Evolutionary conservation across 352 stramenopile species (phyloP).

Genomic region (Hyaloperonospora brassicae): DNA sequence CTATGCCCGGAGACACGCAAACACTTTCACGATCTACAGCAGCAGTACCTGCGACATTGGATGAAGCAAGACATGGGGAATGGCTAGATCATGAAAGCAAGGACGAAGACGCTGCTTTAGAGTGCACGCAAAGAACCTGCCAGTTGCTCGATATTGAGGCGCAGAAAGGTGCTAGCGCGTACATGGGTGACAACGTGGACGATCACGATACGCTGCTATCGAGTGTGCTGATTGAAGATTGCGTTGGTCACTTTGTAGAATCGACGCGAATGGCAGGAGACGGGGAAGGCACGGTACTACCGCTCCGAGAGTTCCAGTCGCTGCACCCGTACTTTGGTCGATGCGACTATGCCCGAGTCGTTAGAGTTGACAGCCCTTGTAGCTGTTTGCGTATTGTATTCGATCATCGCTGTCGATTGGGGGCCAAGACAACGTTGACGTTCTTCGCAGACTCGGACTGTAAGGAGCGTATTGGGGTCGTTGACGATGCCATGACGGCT

Average conservation of each 20-base stretch:
- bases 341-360: conserved; percentile 66
- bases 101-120: no score
- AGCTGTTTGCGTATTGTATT: conserved; percentile 73
- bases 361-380: conserved; percentile 42
- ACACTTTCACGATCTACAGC: conserved; percentile 2
- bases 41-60: background rate
- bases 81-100: no score
- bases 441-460: conserved; percentile 72
- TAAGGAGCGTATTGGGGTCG: conserved; percentile 38
- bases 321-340: conserved; percentile 80
- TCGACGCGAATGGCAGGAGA: conserved; percentile 67
- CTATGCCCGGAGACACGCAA: conserved; percentile 32
- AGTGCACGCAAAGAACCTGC: no score
- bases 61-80: no score
- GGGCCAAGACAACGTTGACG: conserved; percentile 54
- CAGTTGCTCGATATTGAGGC: conserved; percentile 37
- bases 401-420: conserved; percentile 66
- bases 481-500: conserved; percentile 42
- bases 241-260: conserved; percentile 76
- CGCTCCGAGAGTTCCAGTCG: conserved; percentile 59
- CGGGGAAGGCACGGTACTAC: conserved; percentile 22
- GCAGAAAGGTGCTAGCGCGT: conserved; percentile 48
- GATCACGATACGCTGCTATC: conserved; percentile 58
- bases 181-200: conserved; percentile 37
- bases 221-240: conserved; percentile 76